Evolutionary conservation across 2,329 filamentous ascomycete genomes (phyloP), one percentile per base, ranked within the genome.

Genomic region (Amylocarpus encephaloides): DNA sequence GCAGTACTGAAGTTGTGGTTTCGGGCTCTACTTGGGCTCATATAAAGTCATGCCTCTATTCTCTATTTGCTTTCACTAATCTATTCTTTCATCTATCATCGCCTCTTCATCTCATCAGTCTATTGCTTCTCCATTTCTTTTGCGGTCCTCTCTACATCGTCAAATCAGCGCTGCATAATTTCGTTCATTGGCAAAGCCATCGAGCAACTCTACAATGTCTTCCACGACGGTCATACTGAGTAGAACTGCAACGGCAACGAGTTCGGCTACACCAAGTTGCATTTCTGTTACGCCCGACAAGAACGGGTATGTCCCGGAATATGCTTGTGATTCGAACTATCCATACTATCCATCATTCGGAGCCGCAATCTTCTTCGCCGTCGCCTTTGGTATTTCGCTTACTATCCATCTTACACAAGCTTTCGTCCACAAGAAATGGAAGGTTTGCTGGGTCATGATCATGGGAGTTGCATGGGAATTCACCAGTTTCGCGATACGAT

Each of bases 401-500:
- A 36, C 60, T 29, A 12, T 53, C 5, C 69, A 72, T 47, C 57
- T 68, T n/a, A 57, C 59, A 11, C 67, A 71, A 56, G 68, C 67
- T 1, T 53, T 66, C 45, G 48, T 59, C 15, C 66, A 68, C 57
- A 64, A 61, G 18, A 70, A 72, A 49, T 43, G 63, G 61, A 56
- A 59, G 19, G 71, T 72, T 53, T 68, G 63, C 47, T 72, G 68
- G 69, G 68, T 73, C 3, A 66, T 76, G 9, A 66, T 73, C 38
- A 70, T 74, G 63, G 73, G 68, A 7, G 57, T 59, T 2, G 22
- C 58, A 1, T 75, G 72, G 71, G 72, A 76, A 56, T 58, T 67
- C n/a, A 57, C 60, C 1, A 66, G 67, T 9, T 76, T 66, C 55
- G 53, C 70, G 6, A 56, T 71, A 15, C 71, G 73, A 26, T 59